Evolutionary conservation across 2,329 filamentous ascomycete species (phyloP), one percentile per base, ranked within the genome.

Genomic region (Penicillium sp.): DNA sequence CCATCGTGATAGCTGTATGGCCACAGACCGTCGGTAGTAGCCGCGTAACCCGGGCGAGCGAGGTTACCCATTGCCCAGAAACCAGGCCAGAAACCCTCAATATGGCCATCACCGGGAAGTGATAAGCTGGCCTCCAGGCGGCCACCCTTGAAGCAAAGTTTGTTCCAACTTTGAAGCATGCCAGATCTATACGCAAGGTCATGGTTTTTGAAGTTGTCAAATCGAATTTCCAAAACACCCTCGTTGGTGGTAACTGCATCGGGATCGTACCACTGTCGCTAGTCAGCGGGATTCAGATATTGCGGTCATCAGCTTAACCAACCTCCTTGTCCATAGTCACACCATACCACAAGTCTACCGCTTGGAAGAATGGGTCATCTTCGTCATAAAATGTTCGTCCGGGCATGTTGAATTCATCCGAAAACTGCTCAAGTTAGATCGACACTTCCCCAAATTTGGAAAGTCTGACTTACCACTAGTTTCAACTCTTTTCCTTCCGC

Each of bases 11-110:
- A 90, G 63, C 85, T 89, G 76, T 90, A 90, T 0, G 88, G 88
- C 88, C 88, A 90, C 71, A 89, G 79, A 4, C 88, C 88, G 60
- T 90, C 87, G 0, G 87, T 90, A 1, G 87, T 89, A 10, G 86
- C 84, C 31, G 85, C 81, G 71, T 89, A 89, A 13, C 88, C 88
- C 26, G 88, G 85, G 61, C 88, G 81, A 37, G 84, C 88, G 22
- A 90, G 79, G 66, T 90, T 90, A 4, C 88, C 88, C 86, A 90
- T 89, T 0, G 87, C 81, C 88, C 88, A 90, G 72, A 90, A 88
- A 72, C 88, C 88, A 43, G 88, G 88, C 88, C 88, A 90, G 73
- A 90, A 88, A 56, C 88, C 88, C 54, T 84, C 81, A 14, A 85
- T 82, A 61, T 89, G 85, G 46, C 87, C 88, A 47, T 79, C 75